Evolutionary conservation across 192 early-diverging fungal genomes (phyloP).

Genomic region (Backusella luteola): DNA sequence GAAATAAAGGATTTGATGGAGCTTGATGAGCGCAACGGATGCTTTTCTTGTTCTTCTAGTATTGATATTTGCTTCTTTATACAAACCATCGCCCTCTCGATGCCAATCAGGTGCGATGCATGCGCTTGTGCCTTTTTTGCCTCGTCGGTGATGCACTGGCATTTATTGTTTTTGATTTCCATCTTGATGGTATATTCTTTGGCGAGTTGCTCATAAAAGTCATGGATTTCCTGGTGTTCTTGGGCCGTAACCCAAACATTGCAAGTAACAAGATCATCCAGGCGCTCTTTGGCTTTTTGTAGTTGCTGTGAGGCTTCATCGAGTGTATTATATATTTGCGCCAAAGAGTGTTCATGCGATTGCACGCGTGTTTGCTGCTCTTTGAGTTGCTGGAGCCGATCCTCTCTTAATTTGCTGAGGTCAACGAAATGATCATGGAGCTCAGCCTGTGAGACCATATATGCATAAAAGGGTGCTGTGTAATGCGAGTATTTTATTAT

Average conservation of each 20-base stretch:
- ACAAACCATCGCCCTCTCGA: neutral
- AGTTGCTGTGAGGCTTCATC: neutral
- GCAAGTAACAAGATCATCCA: neutral
- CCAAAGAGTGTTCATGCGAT: neutral
- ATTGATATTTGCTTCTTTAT: neutral
- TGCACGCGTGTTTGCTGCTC: neutral
- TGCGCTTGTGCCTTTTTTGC: neutral
- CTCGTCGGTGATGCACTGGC: neutral
- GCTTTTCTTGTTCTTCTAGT: neutral
- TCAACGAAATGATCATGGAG: slow-evolving; percentile 1
- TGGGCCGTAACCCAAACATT: slow-evolving; percentile 1
- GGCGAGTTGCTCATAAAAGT: neutral
- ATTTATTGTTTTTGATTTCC: neutral
- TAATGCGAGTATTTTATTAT: neutral
- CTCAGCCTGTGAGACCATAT: neutral
- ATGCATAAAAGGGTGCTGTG: neutral
- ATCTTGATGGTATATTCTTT: neutral
- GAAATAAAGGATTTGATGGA: neutral
- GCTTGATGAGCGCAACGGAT: neutral
- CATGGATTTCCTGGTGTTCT: neutral
- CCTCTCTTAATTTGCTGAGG: slow-evolving; percentile 10
- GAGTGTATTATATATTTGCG: neutral
- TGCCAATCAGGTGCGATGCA: slow-evolving; percentile 1
- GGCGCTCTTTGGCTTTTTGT: neutral
- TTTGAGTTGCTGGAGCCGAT: neutral